A percentile compares a stretch with the other conserved stretches of the same genome.
phyloP scores from a whole-genome alignment of 129 eudicot species.

The Flaveria sonorensis region DNA sequence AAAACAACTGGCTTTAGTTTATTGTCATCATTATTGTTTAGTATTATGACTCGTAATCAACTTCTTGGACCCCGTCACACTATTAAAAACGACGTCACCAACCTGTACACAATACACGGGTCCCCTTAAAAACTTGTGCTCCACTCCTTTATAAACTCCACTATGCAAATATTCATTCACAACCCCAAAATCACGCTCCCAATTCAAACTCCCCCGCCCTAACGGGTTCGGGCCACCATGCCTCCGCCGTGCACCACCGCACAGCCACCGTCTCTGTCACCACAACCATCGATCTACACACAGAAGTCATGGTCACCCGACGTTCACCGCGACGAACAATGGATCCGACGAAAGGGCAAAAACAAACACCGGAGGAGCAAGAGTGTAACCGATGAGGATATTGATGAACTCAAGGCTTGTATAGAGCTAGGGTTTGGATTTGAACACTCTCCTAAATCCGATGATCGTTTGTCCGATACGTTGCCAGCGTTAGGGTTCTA shows the following conservation, averaged over 20 bases:
- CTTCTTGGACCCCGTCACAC: slow-evolving; percentile 19
- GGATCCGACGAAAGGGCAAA: slow-evolving; percentile 59
- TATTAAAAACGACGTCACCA: slow-evolving; percentile 34
- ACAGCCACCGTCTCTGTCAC: slow-evolving; percentile 35
- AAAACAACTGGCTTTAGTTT: too few relatives aligned
- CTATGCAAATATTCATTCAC: slow-evolving; percentile 15
- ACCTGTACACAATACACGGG: slow-evolving; percentile 9
- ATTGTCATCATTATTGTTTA: not conserved
- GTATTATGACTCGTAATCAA: slow-evolving; percentile 15
- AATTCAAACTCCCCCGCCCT: slow-evolving; percentile 52
- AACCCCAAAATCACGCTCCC: slow-evolving; percentile 29
- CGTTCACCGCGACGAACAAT: slow-evolving; percentile 66
- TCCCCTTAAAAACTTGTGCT: slow-evolving; percentile 20
- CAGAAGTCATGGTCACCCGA: slow-evolving; percentile 84
- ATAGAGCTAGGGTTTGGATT: slow-evolving; percentile 83
- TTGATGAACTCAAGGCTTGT: slow-evolving; percentile 80
- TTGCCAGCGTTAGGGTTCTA: slow-evolving; percentile 82
- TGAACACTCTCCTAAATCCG: slow-evolving; percentile 53
- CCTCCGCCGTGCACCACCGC: slow-evolving; percentile 35
- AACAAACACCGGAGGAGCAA: slow-evolving; percentile 46
- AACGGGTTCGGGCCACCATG: slow-evolving; percentile 48
- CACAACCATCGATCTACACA: slow-evolving; percentile 32
- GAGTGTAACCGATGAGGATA: slow-evolving; percentile 80
- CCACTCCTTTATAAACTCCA: slow-evolving; percentile 38
- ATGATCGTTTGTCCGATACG: slow-evolving; percentile 65